Base-by-base conservation (phyloP, 345 rosid species). In the Salix dunnii region DNA sequence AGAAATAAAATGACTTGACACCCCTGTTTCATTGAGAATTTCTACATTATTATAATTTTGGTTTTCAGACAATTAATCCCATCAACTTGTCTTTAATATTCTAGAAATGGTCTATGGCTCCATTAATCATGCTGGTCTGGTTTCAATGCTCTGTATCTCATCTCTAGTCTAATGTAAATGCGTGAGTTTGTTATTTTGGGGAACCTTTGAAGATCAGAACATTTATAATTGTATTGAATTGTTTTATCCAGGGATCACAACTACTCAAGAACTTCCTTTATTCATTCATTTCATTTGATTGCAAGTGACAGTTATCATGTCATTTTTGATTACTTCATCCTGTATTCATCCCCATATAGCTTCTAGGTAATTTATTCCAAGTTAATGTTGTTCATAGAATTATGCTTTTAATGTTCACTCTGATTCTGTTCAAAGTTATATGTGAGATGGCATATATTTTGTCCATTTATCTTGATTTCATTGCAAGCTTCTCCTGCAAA, bases 381-480 rank as follows among this genome's bases (percentile, higher is more conserved):
- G 28, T 10, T 23, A 58, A n/a, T 58, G 28, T n/a, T 55, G 28
- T 23, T 58, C 16, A 23, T n/a, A 23, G 62, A 58, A 58, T 58
- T n/a, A 58, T 58, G 28, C 62, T n/a, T n/a, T n/a, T 23, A 58
- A 58, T 25, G 61, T 7, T 21, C 61, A 58, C 62, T 58, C 14
- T 23, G 12, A n/a, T n/a, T 58, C 14, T 58, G 28, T 23, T 25
- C 28, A 9, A n/a, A 58, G 27, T 55, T 55, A 9, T 58, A 1
- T 10, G 28, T 58, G 6, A 58, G 62, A 58, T 23, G 28, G 28
- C 62, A 58, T 67, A 10, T 67, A 21, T 67, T 66, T 64, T 65
- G 2, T 53, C 46, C 17, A 20, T 31, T 65, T 17, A 30, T 33
- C 70, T 53, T 61, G 61, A 74, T 83, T 76, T n/a, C 21, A 35